Percentiles rank a stretch among this genome's conserved stretches.
Conservation (phyloP, 805 yeast species). For the Vanderwaltozyma tropicalis region DNA sequence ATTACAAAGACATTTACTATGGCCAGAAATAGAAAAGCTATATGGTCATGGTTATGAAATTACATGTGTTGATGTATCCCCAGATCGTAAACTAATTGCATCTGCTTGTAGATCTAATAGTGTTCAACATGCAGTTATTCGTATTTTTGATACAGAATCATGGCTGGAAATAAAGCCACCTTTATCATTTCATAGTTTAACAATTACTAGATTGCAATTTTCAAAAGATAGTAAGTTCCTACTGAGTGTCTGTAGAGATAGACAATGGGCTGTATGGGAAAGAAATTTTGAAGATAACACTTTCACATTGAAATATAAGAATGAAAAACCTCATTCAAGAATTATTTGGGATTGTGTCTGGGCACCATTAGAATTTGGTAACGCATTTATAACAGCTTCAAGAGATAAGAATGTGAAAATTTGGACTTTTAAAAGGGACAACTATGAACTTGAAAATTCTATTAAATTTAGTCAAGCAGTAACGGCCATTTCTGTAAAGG, state of each 20-base stretch:
- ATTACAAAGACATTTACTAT: slow-evolving; percentile 79
- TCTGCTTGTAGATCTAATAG: slow-evolving; percentile 88
- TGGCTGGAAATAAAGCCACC: slow-evolving; percentile 53
- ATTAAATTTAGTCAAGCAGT: slow-evolving; percentile 47
- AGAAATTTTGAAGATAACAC: slow-evolving; percentile 30
- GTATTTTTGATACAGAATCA: slow-evolving; percentile 54
- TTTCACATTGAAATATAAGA: slow-evolving; percentile 31
- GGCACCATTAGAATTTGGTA: slow-evolving; percentile 44
- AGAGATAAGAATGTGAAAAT: slow-evolving; percentile 73
- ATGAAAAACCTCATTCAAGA: slow-evolving; percentile 75
- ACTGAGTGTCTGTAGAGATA: slow-evolving; percentile 78
- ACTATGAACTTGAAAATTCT: slow-evolving; percentile 30
- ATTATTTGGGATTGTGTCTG: slow-evolving; percentile 95
- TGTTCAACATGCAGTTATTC: slow-evolving; percentile 72
- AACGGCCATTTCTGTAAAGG: slow-evolving; percentile 53
- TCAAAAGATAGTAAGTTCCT: slow-evolving; percentile 57
- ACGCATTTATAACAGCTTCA: slow-evolving; percentile 71
- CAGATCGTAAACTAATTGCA: slow-evolving; percentile 56
- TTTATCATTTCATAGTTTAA: slow-evolving; percentile 64
- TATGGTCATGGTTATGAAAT: slow-evolving; percentile 98
- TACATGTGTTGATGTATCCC: slow-evolving; percentile 62
- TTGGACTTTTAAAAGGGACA: slow-evolving; percentile 43
- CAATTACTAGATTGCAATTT: slow-evolving; percentile 75
- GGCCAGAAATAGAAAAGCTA: slow-evolving; percentile 90
- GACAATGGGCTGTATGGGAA: slow-evolving; percentile 72